phyloP scores from a whole-genome alignment of 768 basidiomycete species.

The Pleurotus salmoneostramineus region DNA sequence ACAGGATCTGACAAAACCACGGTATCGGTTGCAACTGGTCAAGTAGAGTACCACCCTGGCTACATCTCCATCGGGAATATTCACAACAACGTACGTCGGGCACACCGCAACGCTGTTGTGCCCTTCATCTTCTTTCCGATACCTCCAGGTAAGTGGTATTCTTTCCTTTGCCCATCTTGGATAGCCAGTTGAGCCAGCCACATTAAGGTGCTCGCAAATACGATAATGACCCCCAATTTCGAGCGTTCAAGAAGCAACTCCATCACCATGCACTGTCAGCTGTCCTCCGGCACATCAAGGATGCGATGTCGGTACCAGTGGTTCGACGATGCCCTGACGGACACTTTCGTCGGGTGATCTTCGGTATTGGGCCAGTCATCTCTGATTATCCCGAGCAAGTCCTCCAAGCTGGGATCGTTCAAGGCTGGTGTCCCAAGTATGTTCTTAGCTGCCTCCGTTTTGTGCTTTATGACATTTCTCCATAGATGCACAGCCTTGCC shows the following conservation, averaged over 20 bases:
- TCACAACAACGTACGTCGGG: conserved; percentile 24
- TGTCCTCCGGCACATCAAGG: conserved; percentile 17
- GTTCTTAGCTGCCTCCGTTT: conserved; percentile 5
- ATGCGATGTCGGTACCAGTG: conserved; percentile 21
- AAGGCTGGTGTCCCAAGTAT: conserved; percentile 32
- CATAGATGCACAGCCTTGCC: conserved; percentile 20
- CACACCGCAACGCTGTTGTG: conserved; percentile 23
- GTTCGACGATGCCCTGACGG: conserved; percentile 24
- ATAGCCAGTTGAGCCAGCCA: no score
- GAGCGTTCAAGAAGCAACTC: conserved; percentile 22
- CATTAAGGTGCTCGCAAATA: conserved; percentile 6
- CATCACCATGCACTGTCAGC: conserved; percentile 24
- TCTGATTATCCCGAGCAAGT: conserved; percentile 36
- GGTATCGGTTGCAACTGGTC: conserved; percentile 30
- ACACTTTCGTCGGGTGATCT: conserved; percentile 22
- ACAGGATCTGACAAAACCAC: conserved; percentile 36
- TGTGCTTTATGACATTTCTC: conserved; percentile 4
- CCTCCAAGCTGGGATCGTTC: conserved; percentile 25
- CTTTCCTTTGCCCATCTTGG: not conserved
- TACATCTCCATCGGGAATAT: conserved; percentile 29
- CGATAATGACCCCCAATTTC: conserved; percentile 15
- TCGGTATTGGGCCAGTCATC: conserved; percentile 31
- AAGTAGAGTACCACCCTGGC: conserved; percentile 31
- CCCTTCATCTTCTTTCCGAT: conserved; percentile 26
- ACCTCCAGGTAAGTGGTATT: conserved; percentile 19